Evolutionary conservation across 371 early-diverging fungal genomes (phyloP), one percentile per base, ranked within the genome.

Genomic region (Batrachochytrium dendrobatidis): DNA sequence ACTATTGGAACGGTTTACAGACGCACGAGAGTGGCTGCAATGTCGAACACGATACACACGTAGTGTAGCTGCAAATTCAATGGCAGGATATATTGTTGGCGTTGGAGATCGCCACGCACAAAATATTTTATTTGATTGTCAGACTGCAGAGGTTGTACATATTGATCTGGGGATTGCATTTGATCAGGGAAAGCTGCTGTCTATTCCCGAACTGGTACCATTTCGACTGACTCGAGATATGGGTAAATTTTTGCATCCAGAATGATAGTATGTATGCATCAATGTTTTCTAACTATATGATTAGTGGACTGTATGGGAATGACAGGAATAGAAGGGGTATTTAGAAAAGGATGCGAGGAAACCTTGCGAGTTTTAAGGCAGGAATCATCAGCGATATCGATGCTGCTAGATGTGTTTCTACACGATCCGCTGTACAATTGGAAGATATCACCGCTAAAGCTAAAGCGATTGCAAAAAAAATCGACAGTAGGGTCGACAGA

Each of bases 131-230:
- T 76, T 99, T 20, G 96, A 99, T 66, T 71, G 70, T 39, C 70
- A 68, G 3, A 87, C 86, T 0, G 95, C 90, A 1, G 95, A 98
- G 56, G 67, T 96, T 2, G 87, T 99, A 15, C 99, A 99, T 76
- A 99, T 99, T 35, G 99, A 99, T 69, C 84, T 97, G 59, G 97
- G 95, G 33, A 94, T 98, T 35, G 90, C 97, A 10, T 99, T 99
- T 81, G 98, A 99, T 58, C 86, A 90, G 67, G 99, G 95, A 17
- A 84, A 83, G 62, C 70, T 83, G 33, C 77, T 99, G 12, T 83
- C 88, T n/a, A 83, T 92, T 3, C 96, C 98, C n/a, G 99, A 99
- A 72, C 75, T 83, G 29, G 97, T 98, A 1, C 98, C 99, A 4
- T 99, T 95, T 68, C 84, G 99, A 48, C 72, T 99, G 34, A 97